phyloP scores from a whole-genome alignment of 768 basidiomycete species.

The Suillus occidentalis region DNA sequence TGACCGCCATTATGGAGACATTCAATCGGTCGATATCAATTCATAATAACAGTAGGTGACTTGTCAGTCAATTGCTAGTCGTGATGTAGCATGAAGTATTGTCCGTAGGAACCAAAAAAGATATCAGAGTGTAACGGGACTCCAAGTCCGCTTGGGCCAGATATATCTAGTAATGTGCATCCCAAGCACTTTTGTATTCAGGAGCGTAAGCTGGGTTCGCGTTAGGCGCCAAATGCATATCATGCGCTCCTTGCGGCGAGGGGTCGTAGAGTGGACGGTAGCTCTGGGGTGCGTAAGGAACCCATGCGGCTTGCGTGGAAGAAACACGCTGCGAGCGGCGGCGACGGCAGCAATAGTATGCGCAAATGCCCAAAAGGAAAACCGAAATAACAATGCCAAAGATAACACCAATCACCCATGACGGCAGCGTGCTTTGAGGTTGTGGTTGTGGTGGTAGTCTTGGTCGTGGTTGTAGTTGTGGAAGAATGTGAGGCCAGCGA shows the following conservation, averaged over 20 bases:
- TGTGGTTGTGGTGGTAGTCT: slow-evolving; percentile 23
- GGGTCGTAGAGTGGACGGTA: slow-evolving; percentile 28
- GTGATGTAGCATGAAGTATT: not conserved
- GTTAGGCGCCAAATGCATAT: slow-evolving; percentile 24
- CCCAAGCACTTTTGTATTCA: slow-evolving; percentile 23
- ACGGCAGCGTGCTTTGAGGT: slow-evolving; percentile 17
- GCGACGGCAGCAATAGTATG: slow-evolving; percentile 13
- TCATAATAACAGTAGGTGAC: not conserved
- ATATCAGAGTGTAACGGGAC: not conserved
- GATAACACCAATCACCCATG: slow-evolving; percentile 20
- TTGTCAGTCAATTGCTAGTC: not conserved
- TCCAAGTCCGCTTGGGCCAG: not conserved
- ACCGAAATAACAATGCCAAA: slow-evolving; percentile 11
- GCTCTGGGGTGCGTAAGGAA: slow-evolving; percentile 4
- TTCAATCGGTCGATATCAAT: not conserved
- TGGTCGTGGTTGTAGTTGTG: slow-evolving; percentile 35
- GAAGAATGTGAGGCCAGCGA: slow-evolving; percentile 12
- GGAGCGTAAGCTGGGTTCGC: slow-evolving; percentile 16
- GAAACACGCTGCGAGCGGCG: slow-evolving; percentile 12
- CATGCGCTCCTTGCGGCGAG: slow-evolving; percentile 28
- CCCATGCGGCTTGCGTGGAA: slow-evolving; percentile 11
- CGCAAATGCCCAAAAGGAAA: slow-evolving; percentile 6
- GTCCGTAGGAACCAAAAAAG: not conserved
- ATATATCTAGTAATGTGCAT: slow-evolving; percentile 18
- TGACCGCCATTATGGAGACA: not conserved